Evolutionary conservation across 169 alveolate genomes (phyloP).

Genomic region (Plasmodium knowlesi): DNA sequence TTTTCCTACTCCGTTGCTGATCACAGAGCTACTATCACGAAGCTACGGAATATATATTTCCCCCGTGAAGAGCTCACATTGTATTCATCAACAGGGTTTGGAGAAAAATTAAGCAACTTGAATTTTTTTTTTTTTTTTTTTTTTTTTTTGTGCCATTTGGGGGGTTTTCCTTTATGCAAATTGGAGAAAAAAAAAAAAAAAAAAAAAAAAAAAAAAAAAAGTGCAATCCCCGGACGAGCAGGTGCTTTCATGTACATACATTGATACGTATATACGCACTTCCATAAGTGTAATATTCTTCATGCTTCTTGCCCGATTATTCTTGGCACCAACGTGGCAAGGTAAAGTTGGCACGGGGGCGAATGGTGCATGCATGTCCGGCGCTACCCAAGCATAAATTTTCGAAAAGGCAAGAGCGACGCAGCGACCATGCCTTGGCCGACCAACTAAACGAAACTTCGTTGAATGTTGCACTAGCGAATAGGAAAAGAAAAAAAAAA

Average conservation of each 20-base stretch:
- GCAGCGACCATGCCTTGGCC: neutral
- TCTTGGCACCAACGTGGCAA: neutral
- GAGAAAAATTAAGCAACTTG: no score
- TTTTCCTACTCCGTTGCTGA: neutral
- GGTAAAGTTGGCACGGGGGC: neutral
- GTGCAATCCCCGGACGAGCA: neutral
- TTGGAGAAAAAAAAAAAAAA: neutral
- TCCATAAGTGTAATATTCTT: neutral
- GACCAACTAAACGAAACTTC: neutral
- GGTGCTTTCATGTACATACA: neutral
- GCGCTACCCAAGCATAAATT: neutral
- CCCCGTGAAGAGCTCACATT: neutral
- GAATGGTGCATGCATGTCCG: neutral
- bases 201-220: neutral
- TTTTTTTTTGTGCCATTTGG: neutral
- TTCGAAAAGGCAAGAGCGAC: neutral
- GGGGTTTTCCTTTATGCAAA: neutral
- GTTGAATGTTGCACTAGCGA: neutral
- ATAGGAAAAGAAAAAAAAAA: neutral
- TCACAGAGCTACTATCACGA: neutral
- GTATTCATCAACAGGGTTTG: neutral
- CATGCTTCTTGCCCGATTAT: neutral
- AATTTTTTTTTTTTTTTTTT: neutral
- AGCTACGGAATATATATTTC: neutral
- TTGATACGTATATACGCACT: neutral